Evolutionary conservation across 257 asterid species (phyloP).

Genomic region (Forsythia viridissima): DNA sequence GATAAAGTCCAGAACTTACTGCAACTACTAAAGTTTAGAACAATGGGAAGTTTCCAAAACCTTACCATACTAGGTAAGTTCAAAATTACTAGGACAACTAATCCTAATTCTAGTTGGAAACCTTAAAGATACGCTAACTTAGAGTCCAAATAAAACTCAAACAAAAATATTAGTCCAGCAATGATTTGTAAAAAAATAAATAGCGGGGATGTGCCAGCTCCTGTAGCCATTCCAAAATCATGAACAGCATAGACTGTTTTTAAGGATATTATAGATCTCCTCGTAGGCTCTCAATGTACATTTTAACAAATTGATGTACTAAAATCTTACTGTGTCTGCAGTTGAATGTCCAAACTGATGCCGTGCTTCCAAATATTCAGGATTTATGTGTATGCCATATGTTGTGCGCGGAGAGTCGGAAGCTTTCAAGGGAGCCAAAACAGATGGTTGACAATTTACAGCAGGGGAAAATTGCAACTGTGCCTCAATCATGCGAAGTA

Average conservation of each 20-base stretch:
- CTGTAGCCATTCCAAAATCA: not conserved
- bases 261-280: not conserved
- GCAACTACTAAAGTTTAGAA: no score
- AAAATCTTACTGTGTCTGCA: constrained; percentile 56
- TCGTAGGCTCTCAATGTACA: not conserved
- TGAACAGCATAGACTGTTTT: not conserved
- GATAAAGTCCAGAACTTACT: not conserved
- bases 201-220: not conserved
- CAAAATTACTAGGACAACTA: no score
- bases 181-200: no score
- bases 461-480: constrained; percentile 65
- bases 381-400: constrained; percentile 86
- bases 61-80: no score
- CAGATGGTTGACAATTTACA: constrained; percentile 58
- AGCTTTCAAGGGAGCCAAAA: constrained; percentile 52
- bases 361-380: constrained; percentile 86
- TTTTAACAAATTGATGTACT: constrained; percentile 16
- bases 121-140: no score
- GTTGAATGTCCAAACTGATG: constrained; percentile 56
- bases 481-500: constrained; percentile 74
- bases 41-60: no score
- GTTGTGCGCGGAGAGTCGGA: constrained; percentile 78
- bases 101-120: no score
- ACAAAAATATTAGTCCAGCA: no score
- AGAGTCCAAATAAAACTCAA: no score